Conservation (phyloP, 805 yeast genomes). For the Candida vaughaniae region DNA sequence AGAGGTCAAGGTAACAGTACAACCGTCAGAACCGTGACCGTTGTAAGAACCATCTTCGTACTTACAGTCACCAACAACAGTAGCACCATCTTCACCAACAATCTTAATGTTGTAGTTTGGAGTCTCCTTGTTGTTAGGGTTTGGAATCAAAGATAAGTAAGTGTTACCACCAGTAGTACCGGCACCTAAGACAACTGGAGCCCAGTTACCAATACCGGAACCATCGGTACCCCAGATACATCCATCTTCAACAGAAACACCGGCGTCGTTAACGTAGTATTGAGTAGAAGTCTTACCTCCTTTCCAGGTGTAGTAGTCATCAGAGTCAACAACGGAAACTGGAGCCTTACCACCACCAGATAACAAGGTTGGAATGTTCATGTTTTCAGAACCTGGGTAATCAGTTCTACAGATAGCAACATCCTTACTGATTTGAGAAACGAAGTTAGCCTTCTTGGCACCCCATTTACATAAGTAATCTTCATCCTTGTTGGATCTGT, state of each 20-base stretch:
- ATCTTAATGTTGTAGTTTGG: constrained; percentile 62
- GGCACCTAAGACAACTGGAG: constrained; percentile 93
- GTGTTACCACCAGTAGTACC: constrained; percentile 70
- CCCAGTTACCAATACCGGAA: constrained; percentile 94
- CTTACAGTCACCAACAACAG: constrained; percentile 63
- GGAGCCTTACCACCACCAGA: constrained; percentile 63
- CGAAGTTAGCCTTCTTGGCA: constrained; percentile 63
- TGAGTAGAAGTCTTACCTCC: constrained; percentile 88
- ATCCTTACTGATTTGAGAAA: constrained; percentile 55
- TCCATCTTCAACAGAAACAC: constrained; percentile 85
- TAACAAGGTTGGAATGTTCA: constrained; percentile 91
- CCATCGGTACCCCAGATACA: constrained; percentile 89
- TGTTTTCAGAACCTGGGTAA: constrained; percentile 98
- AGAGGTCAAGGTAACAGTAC: constrained; percentile 66
- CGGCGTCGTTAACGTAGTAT: constrained; percentile 96
- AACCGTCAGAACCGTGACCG: constrained; percentile 69
- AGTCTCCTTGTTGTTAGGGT: constrained; percentile 78
- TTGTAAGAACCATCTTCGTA: constrained; percentile 78
- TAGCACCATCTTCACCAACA: constrained; percentile 59
- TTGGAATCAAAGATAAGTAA: constrained; percentile 89
- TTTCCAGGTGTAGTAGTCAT: constrained; percentile 75
- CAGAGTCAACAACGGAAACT: constrained; percentile 78
- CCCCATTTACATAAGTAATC: constrained; percentile 89
- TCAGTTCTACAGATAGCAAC: constrained; percentile 97
- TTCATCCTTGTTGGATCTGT: constrained; percentile 67